Evolutionary conservation across 176 grass and related monocot species (phyloP).

Genomic region (Secale cereale): DNA sequence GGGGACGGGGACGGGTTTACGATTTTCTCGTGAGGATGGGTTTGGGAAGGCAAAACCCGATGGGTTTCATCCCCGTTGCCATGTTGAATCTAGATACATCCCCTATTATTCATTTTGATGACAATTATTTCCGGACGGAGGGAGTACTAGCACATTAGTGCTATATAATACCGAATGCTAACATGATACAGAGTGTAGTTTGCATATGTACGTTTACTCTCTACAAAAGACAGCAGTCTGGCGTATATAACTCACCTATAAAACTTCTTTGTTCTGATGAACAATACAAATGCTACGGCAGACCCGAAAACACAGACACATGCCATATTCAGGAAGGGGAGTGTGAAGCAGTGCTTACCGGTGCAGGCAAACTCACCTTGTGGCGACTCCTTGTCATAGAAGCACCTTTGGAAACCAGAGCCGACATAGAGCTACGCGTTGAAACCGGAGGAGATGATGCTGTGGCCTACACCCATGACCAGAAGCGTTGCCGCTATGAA

Average conservation of each 20-base stretch:
- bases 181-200: background rate
- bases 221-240: slow-evolving; percentile 23
- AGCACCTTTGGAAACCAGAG: slow-evolving; percentile 30
- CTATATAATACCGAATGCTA: background rate
- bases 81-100: too few relatives aligned
- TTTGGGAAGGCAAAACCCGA: too few relatives aligned
- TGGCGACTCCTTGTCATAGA: slow-evolving; percentile 49
- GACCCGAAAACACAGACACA: slow-evolving; percentile 42
- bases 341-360: slow-evolving; percentile 54
- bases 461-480: slow-evolving; percentile 48
- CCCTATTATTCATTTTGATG: too few relatives aligned
- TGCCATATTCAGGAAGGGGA: slow-evolving; percentile 64
- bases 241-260: slow-evolving; percentile 45
- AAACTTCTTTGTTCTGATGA: slow-evolving; percentile 53
- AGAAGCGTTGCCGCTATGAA: slow-evolving; percentile 44
- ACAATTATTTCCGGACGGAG: too few relatives aligned
- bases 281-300: slow-evolving; percentile 36
- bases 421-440: slow-evolving; percentile 49
- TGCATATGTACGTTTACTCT: too few relatives aligned
- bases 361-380: slow-evolving; percentile 10
- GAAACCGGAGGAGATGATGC: slow-evolving; percentile 47
- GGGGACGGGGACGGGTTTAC: too few relatives aligned
- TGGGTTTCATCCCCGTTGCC: too few relatives aligned
- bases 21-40: too few relatives aligned
- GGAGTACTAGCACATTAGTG: background rate